Conservation (phyloP, 2,329 filamentous ascomycete species). For the Ophiocordyceps camponoti-leonardi region DNA sequence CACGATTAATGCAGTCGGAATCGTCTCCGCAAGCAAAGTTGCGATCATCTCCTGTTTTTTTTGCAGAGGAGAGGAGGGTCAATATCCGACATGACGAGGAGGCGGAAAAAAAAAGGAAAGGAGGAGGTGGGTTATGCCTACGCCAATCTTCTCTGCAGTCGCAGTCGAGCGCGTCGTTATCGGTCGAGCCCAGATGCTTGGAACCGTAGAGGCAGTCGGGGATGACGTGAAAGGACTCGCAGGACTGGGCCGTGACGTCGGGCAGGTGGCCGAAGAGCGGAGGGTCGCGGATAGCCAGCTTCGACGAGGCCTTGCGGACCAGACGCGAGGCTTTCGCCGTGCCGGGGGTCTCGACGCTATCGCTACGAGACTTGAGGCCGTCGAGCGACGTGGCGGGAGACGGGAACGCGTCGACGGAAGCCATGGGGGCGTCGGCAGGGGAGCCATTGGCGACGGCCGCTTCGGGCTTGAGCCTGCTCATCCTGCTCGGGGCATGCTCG, state of each 20-base stretch:
- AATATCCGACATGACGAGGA: not conserved
- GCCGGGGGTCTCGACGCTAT: slow-evolving; percentile 29
- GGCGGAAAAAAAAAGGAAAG: not conserved
- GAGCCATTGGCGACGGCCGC: slow-evolving; percentile 18
- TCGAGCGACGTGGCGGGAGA: slow-evolving; percentile 27
- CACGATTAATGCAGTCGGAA: slow-evolving; percentile 95
- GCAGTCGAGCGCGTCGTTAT: slow-evolving; percentile 81
- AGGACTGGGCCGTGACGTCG: slow-evolving; percentile 63
- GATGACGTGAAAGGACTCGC: slow-evolving; percentile 62
- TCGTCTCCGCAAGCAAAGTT: slow-evolving; percentile 90
- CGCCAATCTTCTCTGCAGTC: slow-evolving; percentile 92
- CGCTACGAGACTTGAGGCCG: slow-evolving; percentile 27
- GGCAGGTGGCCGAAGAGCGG: slow-evolving; percentile 58
- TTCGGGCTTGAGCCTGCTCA: slow-evolving; percentile 28
- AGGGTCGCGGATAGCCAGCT: slow-evolving; percentile 44
- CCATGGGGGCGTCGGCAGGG: slow-evolving; percentile 22
- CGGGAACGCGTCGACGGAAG: slow-evolving; percentile 14
- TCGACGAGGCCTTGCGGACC: slow-evolving; percentile 53
- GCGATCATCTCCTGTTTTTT: slow-evolving; percentile 30
- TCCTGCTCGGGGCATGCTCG: slow-evolving; percentile 19
- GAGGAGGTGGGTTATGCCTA: slow-evolving; percentile 32
- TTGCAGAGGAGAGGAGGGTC: not conserved
- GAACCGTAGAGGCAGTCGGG: slow-evolving; percentile 78
- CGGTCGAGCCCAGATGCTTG: slow-evolving; percentile 79
- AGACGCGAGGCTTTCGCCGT: slow-evolving; percentile 48